These are phyloP conservation scores for Leptodontidium sp. DNA, from an alignment of 2,329 filamentous ascomycete species.

Conservation along the genomic window DNA sequence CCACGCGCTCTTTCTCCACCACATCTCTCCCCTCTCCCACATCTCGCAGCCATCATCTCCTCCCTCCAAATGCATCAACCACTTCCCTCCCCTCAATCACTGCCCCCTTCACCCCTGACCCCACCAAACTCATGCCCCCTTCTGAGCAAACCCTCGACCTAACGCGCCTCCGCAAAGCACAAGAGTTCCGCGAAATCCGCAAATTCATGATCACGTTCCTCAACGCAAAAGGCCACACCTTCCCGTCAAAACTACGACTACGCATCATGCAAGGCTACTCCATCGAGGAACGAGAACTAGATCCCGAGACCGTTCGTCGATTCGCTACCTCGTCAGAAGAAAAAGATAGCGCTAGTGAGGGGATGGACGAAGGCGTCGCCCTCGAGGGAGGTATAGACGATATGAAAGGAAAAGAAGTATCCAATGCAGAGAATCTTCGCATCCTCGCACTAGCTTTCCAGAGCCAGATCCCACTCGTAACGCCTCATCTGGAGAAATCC, in stretches of 20 bases:
- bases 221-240: conserved; percentile 37
- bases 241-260: conserved; percentile 34
- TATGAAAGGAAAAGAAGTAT: not conserved
- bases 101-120: conserved; percentile 23
- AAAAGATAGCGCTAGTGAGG: not conserved
- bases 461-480: conserved; percentile 28
- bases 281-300: conserved; percentile 38
- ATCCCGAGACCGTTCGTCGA: conserved; percentile 27
- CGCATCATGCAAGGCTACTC: conserved; percentile 41
- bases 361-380: conserved; percentile 30
- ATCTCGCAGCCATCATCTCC: not conserved
- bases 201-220: conserved; percentile 40
- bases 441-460: conserved; percentile 31
- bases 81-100: not conserved
- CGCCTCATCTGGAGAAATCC: conserved; percentile 10
- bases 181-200: conserved; percentile 38
- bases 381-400: conserved; percentile 20
- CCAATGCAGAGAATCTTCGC: conserved; percentile 26
- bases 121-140: conserved; percentile 38
- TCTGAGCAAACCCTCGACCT: conserved; percentile 26
- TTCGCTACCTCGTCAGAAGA: conserved; percentile 23
- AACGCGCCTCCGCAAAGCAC: conserved; percentile 27
- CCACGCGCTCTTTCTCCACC: not conserved
- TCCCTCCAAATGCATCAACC: not conserved
- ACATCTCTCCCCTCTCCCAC: not conserved